Base-by-base conservation (phyloP, 73 alveolate species). In the Stentor coeruleus region DNA sequence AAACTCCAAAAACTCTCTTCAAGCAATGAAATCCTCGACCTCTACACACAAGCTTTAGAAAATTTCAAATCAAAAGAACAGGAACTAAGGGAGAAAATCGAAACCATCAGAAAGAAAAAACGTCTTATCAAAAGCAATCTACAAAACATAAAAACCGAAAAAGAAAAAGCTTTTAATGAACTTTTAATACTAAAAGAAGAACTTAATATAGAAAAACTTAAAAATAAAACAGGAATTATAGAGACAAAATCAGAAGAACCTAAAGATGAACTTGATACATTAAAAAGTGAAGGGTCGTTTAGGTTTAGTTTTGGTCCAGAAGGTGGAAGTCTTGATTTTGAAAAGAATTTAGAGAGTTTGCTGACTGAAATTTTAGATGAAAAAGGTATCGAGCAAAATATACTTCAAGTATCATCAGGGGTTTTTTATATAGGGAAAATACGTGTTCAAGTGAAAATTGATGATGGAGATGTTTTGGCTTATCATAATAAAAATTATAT, bases 301-400 rank as follows among this genome's bases (percentile, higher is more conserved):
- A 66, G 79, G 79, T 66, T 66, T 66, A 26, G 49, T 1, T 66
- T 66, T 66, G 79, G 79, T 26, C 40, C 79, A 26, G 79, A 66
- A 20, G 41, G 49, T 11, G 40, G 37, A 2, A 20, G 40, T 20
- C 49, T 20, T 37, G 37, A 20, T 26, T 20, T 66, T 1, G 79
- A 66, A 31, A 31, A 66, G n/a, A 66, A 20, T 66, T 31, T 66
- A 11, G 79, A 66, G 33, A 20, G 26, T 20, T 2, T 66, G 14
- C 11, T 66, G 11, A 33, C n/a, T 14, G 79, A 66, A 66, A 66
- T 31, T 66, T 66, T 66, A 2, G 40, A 66, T 20, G 79, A 66
- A 33, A 66, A 66, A 66, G 37, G 41, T 0, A 0, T 66, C n/a
- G 79, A 66, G 11, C 37, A 20, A 2, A 66, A 66, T 66, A 31